Base-by-base conservation (phyloP, 768 basidiomycete species). In the Tylopilus plumbeoviolaceoides region DNA sequence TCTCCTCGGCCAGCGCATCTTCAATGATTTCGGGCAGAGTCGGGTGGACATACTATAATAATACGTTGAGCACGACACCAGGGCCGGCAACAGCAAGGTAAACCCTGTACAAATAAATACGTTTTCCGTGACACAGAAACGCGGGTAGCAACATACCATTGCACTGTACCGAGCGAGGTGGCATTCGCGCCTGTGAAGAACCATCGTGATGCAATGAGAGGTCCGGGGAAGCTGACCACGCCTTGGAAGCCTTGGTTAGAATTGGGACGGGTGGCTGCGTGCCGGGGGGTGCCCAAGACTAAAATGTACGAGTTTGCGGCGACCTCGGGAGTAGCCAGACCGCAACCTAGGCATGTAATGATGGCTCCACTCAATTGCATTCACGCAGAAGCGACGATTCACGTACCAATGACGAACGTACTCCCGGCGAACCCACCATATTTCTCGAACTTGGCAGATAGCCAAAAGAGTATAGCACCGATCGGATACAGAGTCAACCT, bases 241-340 rank as follows among this genome's bases (percentile, higher is more conserved):
- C 87, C 88, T 62, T 88, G 85, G 73, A 86, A 88, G 5, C 85
- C 84, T 70, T 90, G 89, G 55, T 84, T 85, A 67, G 89, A 86
- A 66, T 88, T 89, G 48, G 90, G 75, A 27, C 88, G 78, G 60
- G 85, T 82, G 12, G 86, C 85, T 44, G 87, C 87, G 65, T 84
- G 83, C 60, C 82, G 81, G 23, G 82, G 83, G 4, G 79, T 73
- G 41, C 85, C 84, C 46, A 87, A 71, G 33, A 87, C 83, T 17
- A 85, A 70, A 56, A 89, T 85, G 69, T 89, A 88, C n/a, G 86
- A 86, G 70, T 89, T 89, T 40, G 87, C 88, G 1, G 87, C 82
- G 17, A 87, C 85, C 68, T 86, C 84, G 41, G 86, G 72, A 28
- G 81, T 78, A 11, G 79, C 74, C 7, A 89, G 75, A 38, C 89